Conservation (phyloP, 2,329 filamentous ascomycete genomes). For the Stachybotrys echinatus region DNA sequence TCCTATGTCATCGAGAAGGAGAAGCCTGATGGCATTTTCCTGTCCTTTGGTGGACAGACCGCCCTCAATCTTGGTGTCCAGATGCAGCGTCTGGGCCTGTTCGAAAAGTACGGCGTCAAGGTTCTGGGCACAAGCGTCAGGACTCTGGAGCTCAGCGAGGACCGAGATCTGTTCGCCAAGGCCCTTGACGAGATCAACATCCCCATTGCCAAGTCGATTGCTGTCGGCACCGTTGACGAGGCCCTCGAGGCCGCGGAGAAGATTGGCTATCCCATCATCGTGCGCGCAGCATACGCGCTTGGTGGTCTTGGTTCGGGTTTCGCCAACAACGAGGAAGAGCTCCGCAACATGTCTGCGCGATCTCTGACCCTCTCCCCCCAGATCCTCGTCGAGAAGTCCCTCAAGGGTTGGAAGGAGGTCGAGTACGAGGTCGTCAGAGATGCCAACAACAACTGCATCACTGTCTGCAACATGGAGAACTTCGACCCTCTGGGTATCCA, state of each 20-base stretch:
- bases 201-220: conserved; percentile 93
- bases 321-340: conserved; percentile 87
- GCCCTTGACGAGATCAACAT: conserved; percentile 96
- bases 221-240: conserved; percentile 86
- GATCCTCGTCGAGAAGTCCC: conserved; percentile 95
- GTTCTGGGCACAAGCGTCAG: conserved; percentile 93
- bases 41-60: conserved; percentile 96
- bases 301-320: conserved; percentile 96
- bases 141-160: conserved; percentile 90
- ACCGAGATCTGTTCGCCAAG: conserved; percentile 92
- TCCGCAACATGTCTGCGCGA: conserved; percentile 86
- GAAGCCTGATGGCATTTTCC: conserved; percentile 91
- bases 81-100: conserved; percentile 94
- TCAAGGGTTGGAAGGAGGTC: conserved; percentile 99
- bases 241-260: conserved; percentile 80
- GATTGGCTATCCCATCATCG: conserved; percentile 95
- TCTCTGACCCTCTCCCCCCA: conserved; percentile 92
- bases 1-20: conserved; percentile 96
- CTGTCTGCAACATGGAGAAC: conserved; percentile 80
- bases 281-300: conserved; percentile 92
- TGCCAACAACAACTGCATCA: conserved; percentile 97
- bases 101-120: conserved; percentile 91
- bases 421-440: conserved; percentile 98
- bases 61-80: conserved; percentile 94
- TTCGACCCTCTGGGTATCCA: conserved; percentile 97